Evolutionary conservation across 192 early-diverging fungal species (phyloP).

Genomic region (Gryganskiella cystojenkinii): DNA sequence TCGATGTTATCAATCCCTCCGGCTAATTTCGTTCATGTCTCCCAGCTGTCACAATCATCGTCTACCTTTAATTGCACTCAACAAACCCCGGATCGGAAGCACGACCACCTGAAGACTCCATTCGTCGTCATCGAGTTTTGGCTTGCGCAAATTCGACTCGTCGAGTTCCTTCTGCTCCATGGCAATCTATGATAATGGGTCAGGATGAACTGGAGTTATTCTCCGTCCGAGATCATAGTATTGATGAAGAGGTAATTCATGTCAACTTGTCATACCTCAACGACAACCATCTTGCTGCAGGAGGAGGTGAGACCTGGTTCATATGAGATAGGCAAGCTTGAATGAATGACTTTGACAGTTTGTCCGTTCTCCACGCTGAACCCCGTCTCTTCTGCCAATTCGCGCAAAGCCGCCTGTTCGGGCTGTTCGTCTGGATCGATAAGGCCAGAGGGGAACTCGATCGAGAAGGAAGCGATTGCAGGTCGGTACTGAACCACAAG

Average conservation of each 20-base stretch:
- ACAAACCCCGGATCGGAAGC: slow-evolving; percentile 43
- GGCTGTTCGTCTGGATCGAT: slow-evolving; percentile 55
- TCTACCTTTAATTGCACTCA: slow-evolving; percentile 55
- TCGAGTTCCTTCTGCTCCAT: slow-evolving; percentile 20
- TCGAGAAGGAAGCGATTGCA: slow-evolving; percentile 46
- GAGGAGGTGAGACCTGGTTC: slow-evolving; percentile 66
- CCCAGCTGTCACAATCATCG: neutral
- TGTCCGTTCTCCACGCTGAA: slow-evolving; percentile 35
- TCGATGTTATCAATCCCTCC: no score
- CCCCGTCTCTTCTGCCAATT: slow-evolving; percentile 62
- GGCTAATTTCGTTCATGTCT: no score
- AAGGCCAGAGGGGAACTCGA: slow-evolving; percentile 64
- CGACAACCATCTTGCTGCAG: slow-evolving; percentile 40
- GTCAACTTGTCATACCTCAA: no score
- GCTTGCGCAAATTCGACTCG: slow-evolving; percentile 9
- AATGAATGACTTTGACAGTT: slow-evolving; percentile 20
- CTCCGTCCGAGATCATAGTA: no score
- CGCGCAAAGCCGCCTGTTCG: slow-evolving; percentile 52
- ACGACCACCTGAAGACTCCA: slow-evolving; percentile 60
- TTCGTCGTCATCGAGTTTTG: slow-evolving; percentile 61
- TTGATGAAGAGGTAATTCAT: no score
- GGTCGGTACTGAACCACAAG: slow-evolving; percentile 62
- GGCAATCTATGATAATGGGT: slow-evolving; percentile 20
- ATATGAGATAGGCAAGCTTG: slow-evolving; percentile 49
- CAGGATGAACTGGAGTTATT: neutral